A percentile compares a stretch with the other conserved stretches of the same genome.
Conservation (phyloP, 768 basidiomycete genomes). For the Termitomyces sp. region DNA sequence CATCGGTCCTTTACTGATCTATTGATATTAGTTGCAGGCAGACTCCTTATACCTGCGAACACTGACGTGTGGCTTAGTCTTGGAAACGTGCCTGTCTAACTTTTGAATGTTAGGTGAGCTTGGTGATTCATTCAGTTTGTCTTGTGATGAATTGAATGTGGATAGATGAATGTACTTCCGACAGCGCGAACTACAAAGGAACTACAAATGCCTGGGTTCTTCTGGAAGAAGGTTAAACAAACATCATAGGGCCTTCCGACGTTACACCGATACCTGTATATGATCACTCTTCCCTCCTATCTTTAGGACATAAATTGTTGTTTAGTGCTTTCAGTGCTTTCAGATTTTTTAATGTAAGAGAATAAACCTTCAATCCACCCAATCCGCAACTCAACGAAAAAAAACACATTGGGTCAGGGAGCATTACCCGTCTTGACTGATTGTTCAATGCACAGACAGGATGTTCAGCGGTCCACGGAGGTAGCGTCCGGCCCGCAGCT, state of each 20-base stretch:
- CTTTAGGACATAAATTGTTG: not conserved
- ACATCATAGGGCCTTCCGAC: slow-evolving; percentile 4
- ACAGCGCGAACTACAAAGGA: slow-evolving; percentile 29
- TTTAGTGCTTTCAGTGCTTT: not conserved
- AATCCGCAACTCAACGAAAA: no score
- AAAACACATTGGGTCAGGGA: no score
- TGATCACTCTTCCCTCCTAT: not conserved
- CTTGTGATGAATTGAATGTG: slow-evolving; percentile 12
- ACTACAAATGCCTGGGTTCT: not conserved
- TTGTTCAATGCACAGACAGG: no score
- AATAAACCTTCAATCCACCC: no score
- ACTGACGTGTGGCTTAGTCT: not conserved
- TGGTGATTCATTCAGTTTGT: not conserved
- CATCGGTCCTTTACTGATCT: not conserved
- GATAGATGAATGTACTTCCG: slow-evolving; percentile 15
- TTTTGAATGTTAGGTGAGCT: not conserved
- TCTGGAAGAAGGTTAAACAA: not conserved
- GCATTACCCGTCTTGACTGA: no score
- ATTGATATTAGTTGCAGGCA: not conserved
- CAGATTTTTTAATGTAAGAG: no score
- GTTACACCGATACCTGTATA: slow-evolving; percentile 4
- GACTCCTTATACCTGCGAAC: not conserved
- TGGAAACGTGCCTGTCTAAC: not conserved
- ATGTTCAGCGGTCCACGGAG: no score
- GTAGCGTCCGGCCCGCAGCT: no score